Percentiles rank a stretch among this genome's conserved stretches.
Evolutionary conservation across 208 protist species (phyloP).

Genomic region (Acanthamoeba lenticulata): DNA sequence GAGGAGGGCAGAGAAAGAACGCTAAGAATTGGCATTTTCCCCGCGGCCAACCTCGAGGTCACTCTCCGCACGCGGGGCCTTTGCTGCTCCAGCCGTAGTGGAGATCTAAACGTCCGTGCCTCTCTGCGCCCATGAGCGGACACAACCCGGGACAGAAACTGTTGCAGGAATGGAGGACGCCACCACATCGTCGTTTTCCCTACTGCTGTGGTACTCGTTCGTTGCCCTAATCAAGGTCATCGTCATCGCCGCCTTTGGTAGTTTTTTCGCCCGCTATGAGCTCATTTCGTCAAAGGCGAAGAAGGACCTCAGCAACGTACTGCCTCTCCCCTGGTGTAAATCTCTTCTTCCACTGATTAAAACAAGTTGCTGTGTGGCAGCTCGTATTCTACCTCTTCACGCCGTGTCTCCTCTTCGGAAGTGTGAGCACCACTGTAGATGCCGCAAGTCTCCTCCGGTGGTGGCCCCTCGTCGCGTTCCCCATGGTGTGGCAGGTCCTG

Average conservation of each 20-base stretch:
- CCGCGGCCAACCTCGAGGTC: too few relatives aligned
- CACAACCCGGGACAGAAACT: too few relatives aligned
- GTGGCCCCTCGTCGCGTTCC: constrained; percentile 47
- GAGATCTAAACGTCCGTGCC: too few relatives aligned
- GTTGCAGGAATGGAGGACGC: too few relatives aligned
- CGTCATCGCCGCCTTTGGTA: neutral
- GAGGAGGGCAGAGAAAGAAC: too few relatives aligned
- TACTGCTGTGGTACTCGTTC: constrained; percentile 57
- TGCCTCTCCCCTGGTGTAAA: neutral
- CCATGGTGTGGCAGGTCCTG: neutral
- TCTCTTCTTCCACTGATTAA: neutral
- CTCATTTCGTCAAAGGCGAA: neutral
- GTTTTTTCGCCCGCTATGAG: neutral
- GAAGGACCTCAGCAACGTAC: constrained; percentile 49
- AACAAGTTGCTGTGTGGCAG: neutral
- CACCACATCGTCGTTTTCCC: neutral
- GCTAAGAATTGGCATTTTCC: too few relatives aligned
- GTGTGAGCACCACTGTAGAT: neutral
- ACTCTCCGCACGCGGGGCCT: too few relatives aligned
- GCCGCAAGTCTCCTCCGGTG: neutral
- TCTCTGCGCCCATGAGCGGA: too few relatives aligned
- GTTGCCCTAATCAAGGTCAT: constrained; percentile 26
- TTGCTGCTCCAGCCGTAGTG: too few relatives aligned
- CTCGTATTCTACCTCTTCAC: constrained; percentile 16
- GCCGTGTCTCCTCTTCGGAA: constrained; percentile 11